phyloP scores from a whole-genome alignment of 1,284 basidiomycete species.

The Stygiomarasmius scandens region DNA sequence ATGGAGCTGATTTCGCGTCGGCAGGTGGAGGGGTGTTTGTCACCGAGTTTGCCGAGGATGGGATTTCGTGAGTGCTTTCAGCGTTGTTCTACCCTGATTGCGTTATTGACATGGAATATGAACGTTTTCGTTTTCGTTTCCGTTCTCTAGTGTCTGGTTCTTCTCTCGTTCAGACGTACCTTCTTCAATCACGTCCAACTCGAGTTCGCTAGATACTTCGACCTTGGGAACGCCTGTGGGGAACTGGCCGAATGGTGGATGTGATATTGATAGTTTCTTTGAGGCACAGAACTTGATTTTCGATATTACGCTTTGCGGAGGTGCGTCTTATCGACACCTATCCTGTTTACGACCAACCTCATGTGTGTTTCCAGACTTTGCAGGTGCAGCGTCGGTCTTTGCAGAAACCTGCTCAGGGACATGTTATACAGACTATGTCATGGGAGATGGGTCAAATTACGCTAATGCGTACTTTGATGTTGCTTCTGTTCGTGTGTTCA shows the following conservation, averaged over 20 bases:
- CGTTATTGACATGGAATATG: background rate
- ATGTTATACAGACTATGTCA: conserved; percentile 48
- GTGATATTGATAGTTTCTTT: conserved; percentile 65
- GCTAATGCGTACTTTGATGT: conserved; percentile 15
- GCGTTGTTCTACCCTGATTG: background rate
- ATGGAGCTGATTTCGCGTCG: conserved; percentile 65
- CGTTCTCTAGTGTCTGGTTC: conserved; percentile 69
- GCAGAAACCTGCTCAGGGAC: conserved; percentile 63
- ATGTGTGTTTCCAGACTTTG: conserved; percentile 39
- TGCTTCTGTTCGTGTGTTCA: conserved; percentile 9
- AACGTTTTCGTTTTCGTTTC: background rate
- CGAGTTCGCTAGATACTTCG: conserved; percentile 61
- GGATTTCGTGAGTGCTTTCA: conserved; percentile 61
- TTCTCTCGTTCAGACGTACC: conserved; percentile 68
- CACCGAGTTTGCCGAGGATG: conserved; percentile 65
- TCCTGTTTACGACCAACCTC: background rate
- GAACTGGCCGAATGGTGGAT: conserved; percentile 65
- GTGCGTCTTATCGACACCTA: conserved; percentile 35
- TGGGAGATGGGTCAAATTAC: conserved; percentile 13
- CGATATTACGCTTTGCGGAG: conserved; percentile 78
- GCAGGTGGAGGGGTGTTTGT: conserved; percentile 74
- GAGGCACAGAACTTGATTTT: conserved; percentile 68
- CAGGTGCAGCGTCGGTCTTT: conserved; percentile 56
- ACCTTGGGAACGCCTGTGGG: conserved; percentile 69
- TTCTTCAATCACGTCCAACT: conserved; percentile 50